A percentile compares a stretch with the other conserved stretches of the same genome.
These are phyloP conservation scores for Acidomyces sp. DNA, from an alignment of 495 filamentous ascomycete genomes.

Conservation along the genomic window DNA sequence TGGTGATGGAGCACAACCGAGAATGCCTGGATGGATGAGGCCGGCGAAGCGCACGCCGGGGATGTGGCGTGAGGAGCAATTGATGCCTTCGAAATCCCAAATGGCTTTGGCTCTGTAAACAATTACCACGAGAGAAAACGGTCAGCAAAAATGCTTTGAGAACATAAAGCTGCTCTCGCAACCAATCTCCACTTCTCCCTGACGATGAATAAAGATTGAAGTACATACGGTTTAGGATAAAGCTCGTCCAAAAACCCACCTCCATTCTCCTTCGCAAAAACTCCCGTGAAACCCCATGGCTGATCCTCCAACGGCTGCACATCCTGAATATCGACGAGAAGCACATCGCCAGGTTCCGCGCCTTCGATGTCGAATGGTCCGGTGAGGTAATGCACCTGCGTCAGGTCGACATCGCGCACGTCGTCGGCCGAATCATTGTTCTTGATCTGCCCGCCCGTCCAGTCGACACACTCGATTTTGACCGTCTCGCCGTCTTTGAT, in stretches of 20 bases:
- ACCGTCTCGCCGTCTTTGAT: constrained; percentile 82
- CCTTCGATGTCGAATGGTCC: constrained; percentile 84
- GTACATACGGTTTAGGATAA: constrained; percentile 61
- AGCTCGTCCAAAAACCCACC: constrained; percentile 86
- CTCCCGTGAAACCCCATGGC: constrained; percentile 85
- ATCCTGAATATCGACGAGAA: constrained; percentile 89
- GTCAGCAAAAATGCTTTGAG: no score
- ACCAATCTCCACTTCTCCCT: no score
- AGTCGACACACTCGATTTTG: constrained; percentile 88
- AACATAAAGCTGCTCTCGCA: no score
- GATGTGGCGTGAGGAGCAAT: constrained; percentile 81
- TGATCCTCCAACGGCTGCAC: constrained; percentile 79
- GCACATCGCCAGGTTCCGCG: constrained; percentile 74
- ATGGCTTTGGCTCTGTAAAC: constrained; percentile 69
- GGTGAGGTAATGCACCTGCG: constrained; percentile 71
- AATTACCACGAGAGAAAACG: no score
- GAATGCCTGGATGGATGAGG: constrained; percentile 88
- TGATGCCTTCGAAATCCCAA: constrained; percentile 96
- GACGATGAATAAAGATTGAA: no score
- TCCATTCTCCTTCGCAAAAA: constrained; percentile 74
- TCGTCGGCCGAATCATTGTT: constrained; percentile 90
- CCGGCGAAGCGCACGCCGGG: constrained; percentile 78
- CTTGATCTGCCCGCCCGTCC: constrained; percentile 56
- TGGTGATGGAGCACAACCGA: constrained; percentile 75
- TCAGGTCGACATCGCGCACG: constrained; percentile 72